Percentiles rank a stretch among this genome's conserved stretches.
phyloP scores from a whole-genome alignment of 1,284 basidiomycete genomes.

The Meripilus lineatus region DNA sequence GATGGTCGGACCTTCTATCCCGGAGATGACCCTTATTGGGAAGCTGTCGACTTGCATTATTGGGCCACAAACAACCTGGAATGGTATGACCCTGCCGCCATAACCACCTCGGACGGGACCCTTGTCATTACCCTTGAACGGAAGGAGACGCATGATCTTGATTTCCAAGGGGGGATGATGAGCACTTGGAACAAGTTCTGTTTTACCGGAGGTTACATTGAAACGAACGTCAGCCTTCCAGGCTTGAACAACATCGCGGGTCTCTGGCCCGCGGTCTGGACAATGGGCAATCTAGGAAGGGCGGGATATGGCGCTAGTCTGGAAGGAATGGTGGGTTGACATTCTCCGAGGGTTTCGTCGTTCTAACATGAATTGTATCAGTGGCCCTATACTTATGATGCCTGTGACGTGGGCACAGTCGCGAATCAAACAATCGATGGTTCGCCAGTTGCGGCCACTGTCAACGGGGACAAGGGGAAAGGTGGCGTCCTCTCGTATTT shows the following conservation, averaged over 20 bases:
- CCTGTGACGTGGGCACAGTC: conserved; percentile 67
- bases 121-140: conserved; percentile 52
- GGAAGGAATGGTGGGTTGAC: conserved; percentile 47
- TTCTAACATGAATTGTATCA: conserved; percentile 37
- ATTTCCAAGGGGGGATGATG: conserved; percentile 46
- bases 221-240: conserved; percentile 30
- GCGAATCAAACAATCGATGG: conserved; percentile 45
- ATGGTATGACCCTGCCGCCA: conserved; percentile 61
- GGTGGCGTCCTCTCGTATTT: conserved; percentile 55
- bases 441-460: conserved; percentile 29
- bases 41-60: conserved; percentile 69
- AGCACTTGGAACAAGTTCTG: conserved; percentile 56
- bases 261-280: conserved; percentile 55
- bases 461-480: conserved; percentile 38
- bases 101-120: conserved; percentile 60
- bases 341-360: background rate
- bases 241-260: conserved; percentile 37
- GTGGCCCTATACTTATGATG: conserved; percentile 78
- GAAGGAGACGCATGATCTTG: conserved; percentile 49
- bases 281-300: conserved; percentile 64
- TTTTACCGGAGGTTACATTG: conserved; percentile 53
- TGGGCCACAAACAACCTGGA: conserved; percentile 51
- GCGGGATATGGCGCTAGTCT: conserved; percentile 60
- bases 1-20: conserved; percentile 54
- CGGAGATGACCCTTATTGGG: conserved; percentile 60